Conservation (phyloP, 1,284 basidiomycete species). For the Papiliotrema fonsecae region DNA sequence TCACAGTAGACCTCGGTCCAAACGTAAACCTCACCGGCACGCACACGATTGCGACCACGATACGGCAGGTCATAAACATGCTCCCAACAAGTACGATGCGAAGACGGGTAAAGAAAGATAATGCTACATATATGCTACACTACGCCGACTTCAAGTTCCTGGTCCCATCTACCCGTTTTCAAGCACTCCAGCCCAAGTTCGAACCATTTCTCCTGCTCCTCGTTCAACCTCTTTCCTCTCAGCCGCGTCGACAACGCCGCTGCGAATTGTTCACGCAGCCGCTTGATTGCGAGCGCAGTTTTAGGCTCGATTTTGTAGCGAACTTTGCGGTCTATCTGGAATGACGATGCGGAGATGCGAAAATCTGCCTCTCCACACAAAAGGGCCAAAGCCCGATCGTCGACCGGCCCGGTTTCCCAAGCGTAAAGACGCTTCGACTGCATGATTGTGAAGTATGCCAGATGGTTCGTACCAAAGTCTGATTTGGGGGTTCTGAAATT, state of each 20-base stretch:
- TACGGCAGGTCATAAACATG: constrained; percentile 3
- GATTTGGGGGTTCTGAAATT: constrained; percentile 66
- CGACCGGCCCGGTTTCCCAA: constrained; percentile 92
- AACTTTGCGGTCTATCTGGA: constrained; percentile 81
- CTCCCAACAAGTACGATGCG: constrained; percentile 27
- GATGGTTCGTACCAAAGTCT: constrained; percentile 69
- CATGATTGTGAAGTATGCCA: constrained; percentile 86
- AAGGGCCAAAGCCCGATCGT: constrained; percentile 75
- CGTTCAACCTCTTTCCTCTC: constrained; percentile 59
- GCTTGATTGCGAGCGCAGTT: constrained; percentile 72
- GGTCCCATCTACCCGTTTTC: constrained; percentile 15
- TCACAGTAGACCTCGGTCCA: constrained; percentile 12
- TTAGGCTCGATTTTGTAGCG: constrained; percentile 68
- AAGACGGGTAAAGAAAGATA: constrained; percentile 1
- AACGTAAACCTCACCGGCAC: constrained; percentile 18
- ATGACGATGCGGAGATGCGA: constrained; percentile 69
- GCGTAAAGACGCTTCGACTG: constrained; percentile 64
- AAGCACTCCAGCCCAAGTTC: constrained; percentile 59
- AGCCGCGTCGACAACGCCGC: constrained; percentile 58
- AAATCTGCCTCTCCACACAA: constrained; percentile 90
- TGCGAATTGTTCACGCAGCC: constrained; percentile 65
- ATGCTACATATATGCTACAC: background rate
- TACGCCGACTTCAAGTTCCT: constrained; percentile 19
- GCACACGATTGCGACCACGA: constrained; percentile 17
- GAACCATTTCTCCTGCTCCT: constrained; percentile 63